Evolutionary conservation across 306 rosid species (phyloP), one percentile per base, ranked within the genome.

Genomic region (Casuarina glauca): DNA sequence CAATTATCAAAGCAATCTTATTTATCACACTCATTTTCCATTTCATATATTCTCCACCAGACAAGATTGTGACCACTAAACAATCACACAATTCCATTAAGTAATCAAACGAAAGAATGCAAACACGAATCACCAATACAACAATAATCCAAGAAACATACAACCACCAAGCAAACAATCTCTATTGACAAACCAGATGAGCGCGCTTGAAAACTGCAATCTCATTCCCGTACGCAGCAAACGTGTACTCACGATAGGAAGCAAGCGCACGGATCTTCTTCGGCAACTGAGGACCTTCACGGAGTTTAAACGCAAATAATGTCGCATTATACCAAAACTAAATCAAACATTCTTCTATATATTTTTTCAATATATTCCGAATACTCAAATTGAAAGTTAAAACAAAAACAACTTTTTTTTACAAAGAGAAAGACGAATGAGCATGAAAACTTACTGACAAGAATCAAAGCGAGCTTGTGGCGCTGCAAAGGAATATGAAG

Each of bases 241-340:
- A 92, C 26, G 98, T 95, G 78, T 83, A 89, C 4, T 95, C 96
- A 0, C 97, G 89, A 70, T 87, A 88, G 4, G 96, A 89, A 82
- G 97, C 97, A 78, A 95, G 97, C 62, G 97, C 97, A 44, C 87
- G 74, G 71, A 95, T 93, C 86, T 93, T 95, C 85, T 93, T 89
- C 0, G 94, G 97, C 72, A 95, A 76, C 81, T 88, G 93, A 67
- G 97, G 97, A 79, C 93, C 97, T 93, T 77, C 70, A 82, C 38
- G 62, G 7, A 78, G 62, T 52, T 44, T n/a, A 44, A 80, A 55
- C 50, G 58, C 42, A 60, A n/a, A 20, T 49, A 53, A 51, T 7
- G 32, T 10, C 11, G 45, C 50, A 66, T 73, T 44, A 35, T 36
- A 1, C 12, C 58, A 36, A 20, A 52, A 50, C 5, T 6, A n/a